Percentiles rank a stretch among this genome's conserved stretches.
Conservation (phyloP, 2,329 filamentous ascomycete species). For the Beauveria asiatica region DNA sequence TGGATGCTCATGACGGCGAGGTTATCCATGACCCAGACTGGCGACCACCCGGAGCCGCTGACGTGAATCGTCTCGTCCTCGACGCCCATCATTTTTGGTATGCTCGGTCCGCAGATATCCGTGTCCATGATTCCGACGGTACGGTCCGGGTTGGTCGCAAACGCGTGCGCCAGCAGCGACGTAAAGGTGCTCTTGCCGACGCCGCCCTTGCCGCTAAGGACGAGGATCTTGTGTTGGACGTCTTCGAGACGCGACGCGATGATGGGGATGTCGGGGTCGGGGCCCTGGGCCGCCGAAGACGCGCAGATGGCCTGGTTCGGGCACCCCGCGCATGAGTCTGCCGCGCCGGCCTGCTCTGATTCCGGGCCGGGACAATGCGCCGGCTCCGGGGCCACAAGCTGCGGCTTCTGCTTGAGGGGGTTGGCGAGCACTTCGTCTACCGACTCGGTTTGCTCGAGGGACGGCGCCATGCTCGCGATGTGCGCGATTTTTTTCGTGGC, state of each 20-base stretch:
- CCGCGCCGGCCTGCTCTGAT: constrained; percentile 58
- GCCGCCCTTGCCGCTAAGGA: constrained; percentile 90
- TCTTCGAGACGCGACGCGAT: constrained; percentile 75
- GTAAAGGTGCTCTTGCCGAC: constrained; percentile 96
- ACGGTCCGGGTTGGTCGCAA: constrained; percentile 69
- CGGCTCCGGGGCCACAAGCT: constrained; percentile 88
- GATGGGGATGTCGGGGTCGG: constrained; percentile 85
- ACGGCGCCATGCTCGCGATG: constrained; percentile 60
- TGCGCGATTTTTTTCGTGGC: background rate
- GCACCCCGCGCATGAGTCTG: constrained; percentile 86
- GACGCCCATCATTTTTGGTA: constrained; percentile 98
- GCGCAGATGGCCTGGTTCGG: constrained; percentile 96
- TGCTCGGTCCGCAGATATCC: constrained; percentile 91
- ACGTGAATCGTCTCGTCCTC: constrained; percentile 91
- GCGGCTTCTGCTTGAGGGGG: constrained; percentile 67
- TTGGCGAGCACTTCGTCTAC: constrained; percentile 65
- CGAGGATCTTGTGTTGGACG: constrained; percentile 85
- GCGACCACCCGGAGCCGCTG: constrained; percentile 81
- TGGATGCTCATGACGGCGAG: constrained; percentile 95
- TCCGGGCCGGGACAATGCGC: constrained; percentile 94
- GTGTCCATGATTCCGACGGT: constrained; percentile 96
- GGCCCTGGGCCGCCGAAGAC: constrained; percentile 76
- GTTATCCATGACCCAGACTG: constrained; percentile 93
- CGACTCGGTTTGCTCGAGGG: constrained; percentile 61
- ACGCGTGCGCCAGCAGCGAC: constrained; percentile 77